These are phyloP conservation scores for Kazachstania taianensis DNA, from an alignment of 805 yeast genomes.

Conservation along the genomic window DNA sequence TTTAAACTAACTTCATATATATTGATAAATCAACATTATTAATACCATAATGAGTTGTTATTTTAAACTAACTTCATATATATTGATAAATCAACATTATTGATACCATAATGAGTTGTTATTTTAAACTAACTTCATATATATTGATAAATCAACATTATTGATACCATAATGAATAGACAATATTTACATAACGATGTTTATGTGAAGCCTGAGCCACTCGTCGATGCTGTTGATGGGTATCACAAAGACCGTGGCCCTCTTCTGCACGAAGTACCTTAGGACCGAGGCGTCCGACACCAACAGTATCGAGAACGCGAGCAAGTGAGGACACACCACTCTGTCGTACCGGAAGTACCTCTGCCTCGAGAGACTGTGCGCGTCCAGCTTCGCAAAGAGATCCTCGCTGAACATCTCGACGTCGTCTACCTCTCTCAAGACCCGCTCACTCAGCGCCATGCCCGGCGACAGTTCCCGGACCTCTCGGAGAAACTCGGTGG, in stretches of 20 bases:
- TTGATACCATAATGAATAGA: no score
- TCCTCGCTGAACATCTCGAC: slow-evolving; percentile 18
- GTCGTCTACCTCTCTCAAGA: slow-evolving; percentile 15
- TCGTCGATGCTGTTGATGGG: slow-evolving; percentile 24
- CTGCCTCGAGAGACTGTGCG: slow-evolving; percentile 20
- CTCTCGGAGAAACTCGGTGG: slow-evolving; percentile 13
- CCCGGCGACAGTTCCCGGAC: slow-evolving; percentile 1
- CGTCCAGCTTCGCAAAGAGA: slow-evolving; percentile 22
- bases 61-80: no score
- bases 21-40: no score
- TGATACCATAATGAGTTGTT: no score
- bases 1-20: no score
- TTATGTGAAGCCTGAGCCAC: slow-evolving; percentile 29
- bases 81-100: no score
- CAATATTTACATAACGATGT: no score
- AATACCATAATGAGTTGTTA: no score
- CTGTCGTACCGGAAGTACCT: slow-evolving; percentile 18
- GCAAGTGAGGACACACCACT: slow-evolving; percentile 26
- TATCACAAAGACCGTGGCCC: slow-evolving; percentile 18
- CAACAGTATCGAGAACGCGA: slow-evolving; percentile 24
- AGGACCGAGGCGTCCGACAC: slow-evolving; percentile 14
- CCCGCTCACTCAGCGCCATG: slow-evolving; percentile 1
- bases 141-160: no score
- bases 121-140: no score
- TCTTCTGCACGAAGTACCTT: slow-evolving; percentile 15